Conservation (phyloP, 257 asterid species). For the Solanum ossicruentum region DNA sequence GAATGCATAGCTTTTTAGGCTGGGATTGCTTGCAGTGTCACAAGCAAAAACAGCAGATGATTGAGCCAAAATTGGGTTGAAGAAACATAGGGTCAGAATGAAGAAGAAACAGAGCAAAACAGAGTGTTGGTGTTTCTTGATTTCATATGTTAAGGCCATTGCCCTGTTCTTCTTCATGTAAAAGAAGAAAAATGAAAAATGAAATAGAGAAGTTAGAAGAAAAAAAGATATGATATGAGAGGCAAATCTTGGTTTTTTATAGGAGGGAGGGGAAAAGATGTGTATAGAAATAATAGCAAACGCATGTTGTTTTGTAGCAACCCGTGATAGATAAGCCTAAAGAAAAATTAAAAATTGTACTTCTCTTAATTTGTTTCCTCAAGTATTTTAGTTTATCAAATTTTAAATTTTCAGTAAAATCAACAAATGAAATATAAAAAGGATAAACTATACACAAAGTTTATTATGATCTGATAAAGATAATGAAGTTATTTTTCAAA, state of each 20-base stretch:
- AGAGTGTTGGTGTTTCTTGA: constrained; percentile 4
- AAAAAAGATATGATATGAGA: neutral
- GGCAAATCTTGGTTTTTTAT: constrained; percentile 16
- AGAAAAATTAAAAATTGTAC: too few species aligned
- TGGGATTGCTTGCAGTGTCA: constrained; percentile 36
- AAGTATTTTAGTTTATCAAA: too few species aligned
- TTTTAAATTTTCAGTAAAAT: too few species aligned
- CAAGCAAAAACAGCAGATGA: constrained; percentile 49
- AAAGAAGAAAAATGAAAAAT: neutral
- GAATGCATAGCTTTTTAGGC: constrained; percentile 30
- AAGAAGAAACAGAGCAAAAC: constrained; percentile 21
- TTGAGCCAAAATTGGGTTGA: constrained; percentile 15
- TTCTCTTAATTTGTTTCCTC: too few species aligned
- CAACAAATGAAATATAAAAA: too few species aligned
- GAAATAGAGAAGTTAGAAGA: neutral
- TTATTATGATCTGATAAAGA: too few species aligned
- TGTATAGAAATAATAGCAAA: neutral
- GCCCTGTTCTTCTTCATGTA: constrained; percentile 18
- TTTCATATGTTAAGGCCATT: constrained; percentile 23
- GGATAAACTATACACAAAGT: fast-evolving
- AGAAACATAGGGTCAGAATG: neutral
- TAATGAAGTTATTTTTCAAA: too few species aligned
- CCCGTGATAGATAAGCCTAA: constrained; percentile 55
- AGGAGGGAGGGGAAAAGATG: neutral
- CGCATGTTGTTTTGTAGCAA: constrained; percentile 34